Conservation (phyloP, 352 stramenopile genomes). For the Globisporangium megalacanthum region DNA sequence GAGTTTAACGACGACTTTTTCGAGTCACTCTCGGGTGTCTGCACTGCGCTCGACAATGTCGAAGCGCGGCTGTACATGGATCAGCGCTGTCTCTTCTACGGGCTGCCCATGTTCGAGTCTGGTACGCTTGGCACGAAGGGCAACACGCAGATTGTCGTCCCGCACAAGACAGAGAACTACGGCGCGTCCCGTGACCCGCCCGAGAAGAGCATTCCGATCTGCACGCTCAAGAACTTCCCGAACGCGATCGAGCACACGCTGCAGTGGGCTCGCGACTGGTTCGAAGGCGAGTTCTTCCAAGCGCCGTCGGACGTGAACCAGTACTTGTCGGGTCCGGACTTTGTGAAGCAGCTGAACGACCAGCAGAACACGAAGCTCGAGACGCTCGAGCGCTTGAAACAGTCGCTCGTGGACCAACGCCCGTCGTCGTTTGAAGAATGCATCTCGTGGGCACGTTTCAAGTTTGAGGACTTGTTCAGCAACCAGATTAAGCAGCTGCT, state of each 20-base stretch:
- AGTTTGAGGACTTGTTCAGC: slow-evolving; percentile 98
- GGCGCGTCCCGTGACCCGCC: slow-evolving; percentile 96
- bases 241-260: slow-evolving; percentile 99
- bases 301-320: slow-evolving; percentile 94
- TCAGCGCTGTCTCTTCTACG: slow-evolving; percentile 95
- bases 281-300: slow-evolving; percentile 99
- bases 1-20: slow-evolving; percentile 99
- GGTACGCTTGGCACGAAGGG: slow-evolving; percentile 99
- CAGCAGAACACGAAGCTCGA: slow-evolving; percentile 97
- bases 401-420: slow-evolving; percentile 90
- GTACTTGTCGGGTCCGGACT: slow-evolving; percentile 82
- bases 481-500: slow-evolving; percentile 98
- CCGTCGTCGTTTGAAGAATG: slow-evolving; percentile 96
- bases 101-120: slow-evolving; percentile 97
- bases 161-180: slow-evolving; percentile 95
- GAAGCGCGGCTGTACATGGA: slow-evolving; percentile 98
- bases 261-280: slow-evolving; percentile 98
- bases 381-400: slow-evolving; percentile 90
- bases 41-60: slow-evolving; percentile 98
- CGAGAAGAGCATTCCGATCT: slow-evolving; percentile 99
- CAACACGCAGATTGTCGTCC: slow-evolving; percentile 93
- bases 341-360: slow-evolving; percentile 91
- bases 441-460: slow-evolving; percentile 95
- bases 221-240: slow-evolving; percentile 99
- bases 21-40: slow-evolving; percentile 92